Evolutionary conservation across 768 basidiomycete species (phyloP).

Genomic region (Agaricus subrufescens): DNA sequence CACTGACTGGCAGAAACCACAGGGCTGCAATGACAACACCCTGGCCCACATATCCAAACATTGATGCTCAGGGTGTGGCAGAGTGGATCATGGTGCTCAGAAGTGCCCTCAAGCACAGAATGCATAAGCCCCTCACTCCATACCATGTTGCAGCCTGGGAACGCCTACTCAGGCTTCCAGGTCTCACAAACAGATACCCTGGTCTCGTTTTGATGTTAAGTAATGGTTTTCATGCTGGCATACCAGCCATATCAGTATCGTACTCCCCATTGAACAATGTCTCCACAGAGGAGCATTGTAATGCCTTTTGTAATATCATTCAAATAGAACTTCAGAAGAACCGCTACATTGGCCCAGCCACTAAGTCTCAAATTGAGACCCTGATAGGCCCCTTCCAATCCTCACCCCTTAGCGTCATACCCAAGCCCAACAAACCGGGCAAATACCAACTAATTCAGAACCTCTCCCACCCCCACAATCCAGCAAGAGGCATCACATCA

Average conservation of each 20-base stretch:
- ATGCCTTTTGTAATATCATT: conserved; percentile 16
- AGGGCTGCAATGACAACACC: conserved; percentile 19
- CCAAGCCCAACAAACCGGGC: conserved; percentile 26
- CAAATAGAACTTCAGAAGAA: conserved; percentile 17
- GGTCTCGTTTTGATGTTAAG: conserved; percentile 17
- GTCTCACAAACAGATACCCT: conserved; percentile 21
- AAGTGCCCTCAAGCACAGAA: conserved; percentile 30
- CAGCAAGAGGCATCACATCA: conserved; percentile 12
- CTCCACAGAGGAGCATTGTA: conserved; percentile 10
- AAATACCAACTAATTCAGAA: conserved; percentile 33
- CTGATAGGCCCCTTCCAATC: conserved; percentile 35
- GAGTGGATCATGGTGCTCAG: conserved; percentile 31
- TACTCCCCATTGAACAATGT: conserved; percentile 26
- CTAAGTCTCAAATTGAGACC: neutral
- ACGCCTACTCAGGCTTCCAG: conserved; percentile 7
- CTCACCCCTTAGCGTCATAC: conserved; percentile 30
- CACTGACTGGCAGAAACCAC: conserved; percentile 25
- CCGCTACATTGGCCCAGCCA: conserved; percentile 28
- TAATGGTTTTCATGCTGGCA: conserved; percentile 28
- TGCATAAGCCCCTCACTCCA: conserved; percentile 20
- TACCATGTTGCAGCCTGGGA: conserved; percentile 29
- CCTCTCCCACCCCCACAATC: conserved; percentile 23
- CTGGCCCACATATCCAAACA: conserved; percentile 21
- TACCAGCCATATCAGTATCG: conserved; percentile 24
- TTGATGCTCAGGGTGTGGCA: conserved; percentile 39